These are phyloP conservation scores for Aureobasidium pullulans DNA, from an alignment of 2,329 filamentous ascomycete genomes.

Conservation along the genomic window DNA sequence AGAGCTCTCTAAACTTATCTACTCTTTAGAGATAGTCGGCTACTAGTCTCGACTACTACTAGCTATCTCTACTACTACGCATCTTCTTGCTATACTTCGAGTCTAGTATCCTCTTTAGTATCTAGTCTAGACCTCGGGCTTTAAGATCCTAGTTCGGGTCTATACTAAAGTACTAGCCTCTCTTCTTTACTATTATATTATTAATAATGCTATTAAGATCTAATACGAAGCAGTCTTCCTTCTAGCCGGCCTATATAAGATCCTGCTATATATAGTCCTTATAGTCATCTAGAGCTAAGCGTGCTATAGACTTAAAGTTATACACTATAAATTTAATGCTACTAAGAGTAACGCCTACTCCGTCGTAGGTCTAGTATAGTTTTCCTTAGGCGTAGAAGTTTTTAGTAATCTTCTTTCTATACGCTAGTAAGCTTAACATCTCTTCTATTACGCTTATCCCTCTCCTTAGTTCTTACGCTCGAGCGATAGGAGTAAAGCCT, in stretches of 20 bases:
- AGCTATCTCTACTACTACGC: not conserved
- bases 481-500: conserved; percentile 18
- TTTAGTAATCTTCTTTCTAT: conserved; percentile 18
- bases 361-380: conserved; percentile 17
- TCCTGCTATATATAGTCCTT: not conserved
- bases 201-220: conserved; percentile 17
- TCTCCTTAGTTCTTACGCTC: conserved; percentile 16
- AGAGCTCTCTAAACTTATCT: conserved; percentile 16
- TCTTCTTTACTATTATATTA: conserved; percentile 19
- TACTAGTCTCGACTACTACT: conserved; percentile 11
- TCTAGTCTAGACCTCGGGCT: not conserved
- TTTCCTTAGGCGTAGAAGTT: conserved; percentile 18
- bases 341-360: conserved; percentile 17
- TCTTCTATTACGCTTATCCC: conserved; percentile 20
- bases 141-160: not conserved
- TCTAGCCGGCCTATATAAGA: not conserved
- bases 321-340: conserved; percentile 17
- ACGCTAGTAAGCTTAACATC: conserved; percentile 20
- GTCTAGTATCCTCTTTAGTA: not conserved
- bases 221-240: conserved; percentile 3
- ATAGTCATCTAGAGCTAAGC: not conserved
- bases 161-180: conserved; percentile 18
- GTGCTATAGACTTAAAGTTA: conserved; percentile 18
- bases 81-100: not conserved
- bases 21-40: conserved; percentile 14